Conservation (phyloP, 805 yeast species). For the Diddensiella transvaalensis region DNA sequence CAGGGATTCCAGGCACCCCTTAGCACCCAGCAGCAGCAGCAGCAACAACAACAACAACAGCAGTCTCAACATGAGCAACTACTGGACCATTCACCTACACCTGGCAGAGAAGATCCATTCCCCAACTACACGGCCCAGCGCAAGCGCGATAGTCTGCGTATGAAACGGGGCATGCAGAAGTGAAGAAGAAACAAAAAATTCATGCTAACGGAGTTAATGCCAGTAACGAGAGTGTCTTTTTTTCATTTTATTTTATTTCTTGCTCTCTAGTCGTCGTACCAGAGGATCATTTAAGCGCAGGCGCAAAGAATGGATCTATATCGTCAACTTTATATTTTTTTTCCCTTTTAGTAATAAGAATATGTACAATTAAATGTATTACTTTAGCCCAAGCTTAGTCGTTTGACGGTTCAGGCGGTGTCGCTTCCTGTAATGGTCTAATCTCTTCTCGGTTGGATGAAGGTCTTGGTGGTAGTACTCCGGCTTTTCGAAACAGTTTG, state of each 20-base stretch:
- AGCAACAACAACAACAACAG: neutral
- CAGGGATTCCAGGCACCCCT: too few species aligned
- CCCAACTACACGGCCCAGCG: conserved; percentile 47
- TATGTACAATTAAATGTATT: neutral
- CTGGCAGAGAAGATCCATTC: conserved; percentile 12
- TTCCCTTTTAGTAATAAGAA: too few species aligned
- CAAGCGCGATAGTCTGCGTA: conserved; percentile 49
- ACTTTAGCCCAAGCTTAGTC: too few species aligned
- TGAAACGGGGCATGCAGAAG: conserved; percentile 40
- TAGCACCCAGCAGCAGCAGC: neutral
- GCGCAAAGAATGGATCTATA: too few species aligned
- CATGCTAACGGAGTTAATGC: neutral
- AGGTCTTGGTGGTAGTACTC: conserved; percentile 44
- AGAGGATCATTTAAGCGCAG: too few species aligned
- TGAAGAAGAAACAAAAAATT: neutral
- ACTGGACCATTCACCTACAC: neutral
- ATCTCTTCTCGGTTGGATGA: conserved; percentile 19
- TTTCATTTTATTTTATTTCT: too few species aligned
- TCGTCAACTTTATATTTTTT: too few species aligned
- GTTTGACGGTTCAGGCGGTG: too few species aligned
- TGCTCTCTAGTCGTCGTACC: too few species aligned
- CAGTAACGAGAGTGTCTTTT: too few species aligned
- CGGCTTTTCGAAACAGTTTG: conserved; percentile 67
- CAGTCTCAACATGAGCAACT: neutral
- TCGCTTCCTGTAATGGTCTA: conserved; percentile 6